These are phyloP conservation scores for Blastobotrys proliferans DNA, from an alignment of 1,139 yeast species.

Conservation along the genomic window DNA sequence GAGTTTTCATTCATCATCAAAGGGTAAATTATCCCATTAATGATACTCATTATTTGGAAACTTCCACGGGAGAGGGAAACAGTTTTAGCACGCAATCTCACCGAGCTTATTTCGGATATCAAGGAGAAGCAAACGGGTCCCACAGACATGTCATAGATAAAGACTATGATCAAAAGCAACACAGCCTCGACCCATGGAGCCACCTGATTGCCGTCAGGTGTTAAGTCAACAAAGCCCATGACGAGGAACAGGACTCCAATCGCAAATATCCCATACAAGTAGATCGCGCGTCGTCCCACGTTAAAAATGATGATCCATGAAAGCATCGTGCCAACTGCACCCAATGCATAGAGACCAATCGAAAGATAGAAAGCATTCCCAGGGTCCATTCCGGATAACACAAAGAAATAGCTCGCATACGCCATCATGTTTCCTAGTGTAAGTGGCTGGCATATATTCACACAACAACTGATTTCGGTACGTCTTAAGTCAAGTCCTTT, in stretches of 20 bases:
- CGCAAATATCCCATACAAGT: conserved; percentile 41
- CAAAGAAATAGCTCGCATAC: conserved; percentile 21
- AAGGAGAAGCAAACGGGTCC: conserved; percentile 57
- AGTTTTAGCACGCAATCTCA: conserved; percentile 51
- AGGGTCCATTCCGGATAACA: conserved; percentile 20
- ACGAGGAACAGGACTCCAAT: conserved; percentile 39
- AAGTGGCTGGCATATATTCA: conserved; percentile 5
- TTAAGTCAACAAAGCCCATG: conserved; percentile 19
- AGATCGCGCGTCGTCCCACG: conserved; percentile 48
- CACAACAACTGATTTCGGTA: conserved; percentile 43
- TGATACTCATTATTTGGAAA: conserved; percentile 41
- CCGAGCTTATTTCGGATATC: conserved; percentile 53
- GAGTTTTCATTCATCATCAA: conserved; percentile 55
- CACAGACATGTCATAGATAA: conserved; percentile 46
- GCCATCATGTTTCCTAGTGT: conserved; percentile 29
- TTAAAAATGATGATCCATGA: conserved; percentile 49
- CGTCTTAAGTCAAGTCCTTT: conserved; percentile 47
- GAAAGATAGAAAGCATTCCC: conserved; percentile 19
- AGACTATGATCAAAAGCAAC: conserved; percentile 22
- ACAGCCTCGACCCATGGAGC: conserved; percentile 16
- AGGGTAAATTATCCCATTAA: conserved; percentile 43
- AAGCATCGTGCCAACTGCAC: conserved; percentile 46
- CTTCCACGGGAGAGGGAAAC: conserved; percentile 50
- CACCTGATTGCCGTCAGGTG: conserved; percentile 9
- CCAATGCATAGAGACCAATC: conserved; percentile 35